Percentiles rank a stretch among this genome's conserved stretches.
Evolutionary conservation across 2,329 filamentous ascomycete species (phyloP).

Genomic region (Cladosporium colombiae): DNA sequence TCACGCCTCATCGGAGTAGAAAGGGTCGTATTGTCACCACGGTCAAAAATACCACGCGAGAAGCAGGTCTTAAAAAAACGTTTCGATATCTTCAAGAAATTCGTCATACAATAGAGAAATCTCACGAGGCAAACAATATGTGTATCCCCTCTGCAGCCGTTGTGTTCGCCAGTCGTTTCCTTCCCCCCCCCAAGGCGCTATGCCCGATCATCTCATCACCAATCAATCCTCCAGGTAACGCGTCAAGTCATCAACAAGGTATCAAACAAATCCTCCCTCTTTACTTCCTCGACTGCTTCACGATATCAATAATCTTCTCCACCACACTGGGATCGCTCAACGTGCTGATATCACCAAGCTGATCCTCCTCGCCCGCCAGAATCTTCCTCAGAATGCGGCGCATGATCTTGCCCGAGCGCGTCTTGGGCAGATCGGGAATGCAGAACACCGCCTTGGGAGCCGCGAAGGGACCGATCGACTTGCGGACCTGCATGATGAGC

Average conservation of each 20-base stretch:
- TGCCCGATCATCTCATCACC: not conserved
- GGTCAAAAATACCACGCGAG: too few species aligned
- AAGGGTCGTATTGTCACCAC: not conserved
- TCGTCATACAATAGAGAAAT: not conserved
- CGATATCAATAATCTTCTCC: constrained; percentile 80
- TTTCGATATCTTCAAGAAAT: not conserved
- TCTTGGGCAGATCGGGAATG: constrained; percentile 94
- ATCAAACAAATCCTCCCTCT: not conserved
- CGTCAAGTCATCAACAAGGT: not conserved
- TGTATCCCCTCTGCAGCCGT: not conserved
- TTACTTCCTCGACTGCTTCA: constrained; percentile 60
- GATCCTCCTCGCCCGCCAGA: constrained; percentile 92
- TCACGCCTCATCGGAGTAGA: too few species aligned
- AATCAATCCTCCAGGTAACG: not conserved
- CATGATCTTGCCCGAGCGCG: constrained; percentile 98
- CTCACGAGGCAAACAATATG: not conserved
- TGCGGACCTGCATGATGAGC: constrained; percentile 89
- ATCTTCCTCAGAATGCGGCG: constrained; percentile 96
- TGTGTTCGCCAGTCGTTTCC: not conserved
- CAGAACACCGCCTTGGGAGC: constrained; percentile 91
- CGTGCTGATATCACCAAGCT: constrained; percentile 91
- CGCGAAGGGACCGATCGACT: constrained; percentile 96
- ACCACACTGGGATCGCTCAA: constrained; percentile 89
- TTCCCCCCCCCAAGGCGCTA: too few species aligned
- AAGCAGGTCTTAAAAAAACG: too few species aligned